Base-by-base conservation (phyloP, 768 basidiomycete genomes). In the Mycena rosella region DNA sequence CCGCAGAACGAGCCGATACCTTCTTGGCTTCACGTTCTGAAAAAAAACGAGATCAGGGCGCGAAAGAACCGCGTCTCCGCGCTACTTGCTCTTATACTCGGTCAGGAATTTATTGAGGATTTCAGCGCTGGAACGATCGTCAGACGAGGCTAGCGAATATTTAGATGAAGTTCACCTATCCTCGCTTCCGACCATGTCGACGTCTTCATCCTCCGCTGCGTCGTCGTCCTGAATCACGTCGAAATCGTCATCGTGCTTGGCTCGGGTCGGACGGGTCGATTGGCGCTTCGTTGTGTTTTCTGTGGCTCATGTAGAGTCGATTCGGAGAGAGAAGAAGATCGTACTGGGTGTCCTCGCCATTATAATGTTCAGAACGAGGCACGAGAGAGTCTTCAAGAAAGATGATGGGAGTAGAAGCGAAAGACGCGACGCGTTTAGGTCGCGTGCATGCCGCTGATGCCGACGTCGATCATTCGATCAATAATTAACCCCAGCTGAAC, bases 1-100 rank as follows among this genome's bases (percentile, higher is more conserved):
- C 74, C 26, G 74, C 73, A 13, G 71, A 52, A 18, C 75, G 73
- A 10, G 74, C 68, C 5, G 77, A 63, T 2, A 65, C 52, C 59
- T 75, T 78, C 69, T 74, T 78, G 22, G 74, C 71, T 58, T 78
- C 76, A n/a, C 72, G 69, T 58, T 78, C 79, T 80, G 56, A 29
- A n/a, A n/a, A n/a, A n/a, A n/a, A 24, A 52, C 4, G 9, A 6
- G 49, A 45, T 69, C 27, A 65, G 45, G 2, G 17, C 11, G 51
- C 5, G 24, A 15, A 44, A 24, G 8, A 48, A 14, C 29, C 14
- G 40, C 13, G 26, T 34, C 26, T 18, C 9, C 10, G 24, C 27
- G 20, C 11, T 29, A n/a, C 69, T 47, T 44, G 74, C 75, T 76
- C 52, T 72, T 72, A n/a, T 73, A 60, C 57, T 73, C 61, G 53